Conservation (phyloP, 1,139 yeast species). For the Pichia sp. region DNA sequence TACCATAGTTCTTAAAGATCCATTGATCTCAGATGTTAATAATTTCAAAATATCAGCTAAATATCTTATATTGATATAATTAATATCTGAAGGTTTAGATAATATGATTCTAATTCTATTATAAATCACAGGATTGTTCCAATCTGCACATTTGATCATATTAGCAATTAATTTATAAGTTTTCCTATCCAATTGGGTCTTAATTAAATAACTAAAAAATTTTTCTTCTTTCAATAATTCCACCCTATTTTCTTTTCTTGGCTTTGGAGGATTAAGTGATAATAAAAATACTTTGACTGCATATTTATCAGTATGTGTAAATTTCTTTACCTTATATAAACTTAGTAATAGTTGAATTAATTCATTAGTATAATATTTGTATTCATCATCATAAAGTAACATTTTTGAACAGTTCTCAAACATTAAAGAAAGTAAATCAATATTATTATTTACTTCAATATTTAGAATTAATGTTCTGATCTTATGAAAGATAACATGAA, state of each 20-base stretch:
- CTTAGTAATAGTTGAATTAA: constrained; percentile 54
- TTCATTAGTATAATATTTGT: constrained; percentile 52
- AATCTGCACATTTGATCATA: constrained; percentile 42
- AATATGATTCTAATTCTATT: constrained; percentile 46
- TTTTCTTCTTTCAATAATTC: constrained; percentile 38
- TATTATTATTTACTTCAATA: constrained; percentile 46
- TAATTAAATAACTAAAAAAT: constrained; percentile 45
- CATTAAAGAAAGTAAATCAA: constrained; percentile 58
- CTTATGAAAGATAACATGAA: constrained; percentile 65
- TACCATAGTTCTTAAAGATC: constrained; percentile 35
- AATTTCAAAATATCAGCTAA: constrained; percentile 45
- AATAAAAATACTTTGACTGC: constrained; percentile 56
- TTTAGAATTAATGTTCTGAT: constrained; percentile 50
- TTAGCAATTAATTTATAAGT: constrained; percentile 34
- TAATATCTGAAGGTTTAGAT: constrained; percentile 55
- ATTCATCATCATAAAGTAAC: constrained; percentile 56
- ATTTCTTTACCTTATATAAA: constrained; percentile 41
- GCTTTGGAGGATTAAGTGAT: constrained; percentile 55
- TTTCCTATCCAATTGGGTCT: constrained; percentile 42
- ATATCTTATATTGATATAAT: constrained; percentile 41
- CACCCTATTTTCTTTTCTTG: constrained; percentile 21
- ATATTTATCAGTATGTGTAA: constrained; percentile 51
- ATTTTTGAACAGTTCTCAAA: constrained; percentile 74
- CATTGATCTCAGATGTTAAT: constrained; percentile 34
- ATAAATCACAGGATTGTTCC: constrained; percentile 38